Percentiles rank a stretch among this genome's conserved stretches.
Evolutionary conservation across 164 flowering plant genomes (phyloP).

Genomic region (Chimonanthus praecox): DNA sequence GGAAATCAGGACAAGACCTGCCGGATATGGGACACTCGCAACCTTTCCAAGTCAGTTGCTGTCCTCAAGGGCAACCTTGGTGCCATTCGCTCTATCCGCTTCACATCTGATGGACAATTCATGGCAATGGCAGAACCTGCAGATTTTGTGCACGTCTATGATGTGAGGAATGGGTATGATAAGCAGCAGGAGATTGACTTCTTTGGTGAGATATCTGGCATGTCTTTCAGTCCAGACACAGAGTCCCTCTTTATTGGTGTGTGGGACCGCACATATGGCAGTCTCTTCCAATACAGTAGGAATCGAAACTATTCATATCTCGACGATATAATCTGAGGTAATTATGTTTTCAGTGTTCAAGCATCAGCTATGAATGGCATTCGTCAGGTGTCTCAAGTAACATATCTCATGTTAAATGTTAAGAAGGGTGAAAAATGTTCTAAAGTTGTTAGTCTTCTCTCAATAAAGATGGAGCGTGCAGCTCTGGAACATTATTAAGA

Average conservation of each 20-base stretch:
- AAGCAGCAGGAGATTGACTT: constrained; percentile 87
- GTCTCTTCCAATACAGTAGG: constrained; percentile 72
- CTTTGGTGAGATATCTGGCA: constrained; percentile 93
- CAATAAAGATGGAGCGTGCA: neutral
- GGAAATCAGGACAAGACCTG: constrained; percentile 99
- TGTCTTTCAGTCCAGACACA: constrained; percentile 89
- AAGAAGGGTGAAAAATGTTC: neutral
- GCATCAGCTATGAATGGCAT: neutral
- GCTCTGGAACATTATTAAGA: neutral
- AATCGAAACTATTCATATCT: constrained; percentile 50
- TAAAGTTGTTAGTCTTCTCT: neutral
- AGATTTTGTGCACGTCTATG: constrained; percentile 85
- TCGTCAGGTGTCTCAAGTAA: neutral
- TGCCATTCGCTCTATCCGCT: constrained; percentile 83
- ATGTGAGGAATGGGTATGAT: constrained; percentile 56
- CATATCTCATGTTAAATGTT: neutral
- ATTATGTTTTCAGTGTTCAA: no score
- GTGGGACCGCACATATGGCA: constrained; percentile 94
- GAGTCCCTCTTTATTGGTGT: constrained; percentile 85
- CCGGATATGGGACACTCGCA: constrained; percentile 78
- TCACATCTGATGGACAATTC: constrained; percentile 76
- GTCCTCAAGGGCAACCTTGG: constrained; percentile 86
- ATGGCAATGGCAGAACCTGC: constrained; percentile 97
- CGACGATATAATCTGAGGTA: constrained; percentile 37
- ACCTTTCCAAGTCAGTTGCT: constrained; percentile 63